Evolutionary conservation across 1,284 basidiomycete genomes (phyloP), one percentile per base, ranked within the genome.

Genomic region (Vanrija sp.): DNA sequence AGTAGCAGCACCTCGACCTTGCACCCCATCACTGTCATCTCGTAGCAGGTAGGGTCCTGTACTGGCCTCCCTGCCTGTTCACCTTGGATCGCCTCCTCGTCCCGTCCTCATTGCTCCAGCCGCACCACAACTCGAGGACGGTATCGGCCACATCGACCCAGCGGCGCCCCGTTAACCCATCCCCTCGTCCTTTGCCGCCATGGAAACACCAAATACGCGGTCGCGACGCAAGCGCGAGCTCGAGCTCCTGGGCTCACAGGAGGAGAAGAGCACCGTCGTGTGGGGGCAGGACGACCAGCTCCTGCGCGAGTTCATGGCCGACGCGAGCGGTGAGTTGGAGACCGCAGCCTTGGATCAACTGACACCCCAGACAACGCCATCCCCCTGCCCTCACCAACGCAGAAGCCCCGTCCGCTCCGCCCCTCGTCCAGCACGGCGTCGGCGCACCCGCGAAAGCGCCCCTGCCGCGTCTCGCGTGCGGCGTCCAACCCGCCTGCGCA

Each of bases 181-280:
- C 31, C 31, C 31, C 12, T 2, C 31, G 9, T n/a, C n/a, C n/a
- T n/a, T n/a, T 9, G 31, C 7, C 25, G 12, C 8, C 39, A 50
- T 58, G 46, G 52, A 58, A 39, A 58, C 53, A 4, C 56, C 56
- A 20, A 51, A 47, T 24, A 58, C 56, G 18, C 56, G 56, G 16
- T 19, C 39, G 12, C 45, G 52, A 19, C 49, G 56, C 35, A 54
- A 54, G 25, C 56, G 56, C n/a, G 36, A 47, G 15, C 47, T 45
- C 10, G 37, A 54, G 8, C 36, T 19, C 3, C 19, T 24, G 14
- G 31, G 31, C 12, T 35, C 25, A 6, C 47, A 49, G 23, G 51
- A 47, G 19, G 54, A 49, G 25, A 31, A 5, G 23, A 51, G 37
- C 42, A 25, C 45, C 9, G 52, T 60, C 16, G 44, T 47, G 4